Evolutionary conservation across 2,329 filamentous ascomycete species (phyloP), one percentile per base, ranked within the genome.

Genomic region (Ampelomyces quisqualis): DNA sequence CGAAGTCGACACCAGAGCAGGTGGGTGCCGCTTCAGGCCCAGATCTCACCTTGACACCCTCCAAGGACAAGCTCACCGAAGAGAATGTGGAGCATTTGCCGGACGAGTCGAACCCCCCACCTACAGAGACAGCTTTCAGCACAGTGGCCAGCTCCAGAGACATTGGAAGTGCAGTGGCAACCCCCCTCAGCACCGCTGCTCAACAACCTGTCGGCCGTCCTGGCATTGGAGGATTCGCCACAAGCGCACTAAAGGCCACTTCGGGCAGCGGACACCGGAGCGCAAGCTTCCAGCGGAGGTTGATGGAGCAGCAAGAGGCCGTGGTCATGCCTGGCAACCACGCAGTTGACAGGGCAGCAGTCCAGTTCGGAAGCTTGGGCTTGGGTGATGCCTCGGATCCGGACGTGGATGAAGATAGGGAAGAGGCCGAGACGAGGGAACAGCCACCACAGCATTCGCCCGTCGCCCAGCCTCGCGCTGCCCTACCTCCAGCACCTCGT

Each of bases 241-340:
- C 88, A n/a, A 86, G 84, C 34, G 88, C 89, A 18, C 77, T 87
- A 59, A 95, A 95, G 73, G 87, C 87, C 9, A 86, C 84, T 47
- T 73, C 80, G 20, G 49, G 49, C 35, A 70, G 69, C 21, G 60
- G 78, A 42, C 74, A 76, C 45, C 86, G 91, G 47, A 84, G 82
- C 39, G 81, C 88, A 14, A 90, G 85, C 71, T 89, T 86, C 69
- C 86, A 94, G 68, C 84, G 91, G 53, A 86, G 89, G 60, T 79
- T 96, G 38, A 77, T 95, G 61, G 90, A 97, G 59, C 93, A 98
- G 67, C 90, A 95, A 70, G 93, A 98, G 73, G 89, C 93, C 44
- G 93, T 98, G 27, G 90, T 95, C 52, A 96, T 98, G 91, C 93
- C 93, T 31, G 90, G 88, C 45, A 95, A 96, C 74, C 90, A 93